phyloP scores from a whole-genome alignment of 306 rosid species.

The Clitoria ternatea region DNA sequence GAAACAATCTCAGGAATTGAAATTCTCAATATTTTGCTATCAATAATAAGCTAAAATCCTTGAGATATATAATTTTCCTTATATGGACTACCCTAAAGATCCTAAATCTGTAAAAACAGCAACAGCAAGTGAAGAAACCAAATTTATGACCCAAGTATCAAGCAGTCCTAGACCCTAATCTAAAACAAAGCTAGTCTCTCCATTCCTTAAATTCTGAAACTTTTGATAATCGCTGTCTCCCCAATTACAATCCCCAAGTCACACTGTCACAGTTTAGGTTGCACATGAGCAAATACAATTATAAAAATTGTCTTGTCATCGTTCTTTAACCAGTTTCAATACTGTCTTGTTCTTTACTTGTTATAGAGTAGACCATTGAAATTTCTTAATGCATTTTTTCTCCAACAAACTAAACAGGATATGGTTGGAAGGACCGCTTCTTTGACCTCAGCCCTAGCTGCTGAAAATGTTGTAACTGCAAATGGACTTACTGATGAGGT shows the following conservation, averaged over 20 bases:
- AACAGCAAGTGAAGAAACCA: not conserved
- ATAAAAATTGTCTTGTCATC: not conserved
- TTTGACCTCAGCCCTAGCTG: constrained; percentile 17
- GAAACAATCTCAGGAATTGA: not conserved
- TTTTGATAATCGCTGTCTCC: not conserved
- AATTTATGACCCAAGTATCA: not conserved
- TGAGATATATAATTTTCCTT: not conserved
- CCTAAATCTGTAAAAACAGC: not conserved
- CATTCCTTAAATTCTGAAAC: not conserved
- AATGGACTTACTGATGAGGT: constrained; percentile 41
- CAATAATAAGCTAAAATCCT: not conserved
- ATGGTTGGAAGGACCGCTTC: constrained; percentile 30
- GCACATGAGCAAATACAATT: not conserved
- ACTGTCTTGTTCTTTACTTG: not conserved
- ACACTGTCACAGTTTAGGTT: not conserved
- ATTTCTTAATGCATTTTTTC: constrained; percentile 14
- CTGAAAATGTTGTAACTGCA: constrained; percentile 29
- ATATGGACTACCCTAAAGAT: not conserved
- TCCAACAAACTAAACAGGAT: constrained; percentile 31
- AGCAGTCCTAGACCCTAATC: not conserved
- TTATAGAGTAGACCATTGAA: not conserved
- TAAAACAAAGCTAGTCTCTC: not conserved
- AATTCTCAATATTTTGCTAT: not conserved
- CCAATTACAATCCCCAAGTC: not conserved
- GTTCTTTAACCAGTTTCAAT: not conserved